Percentiles rank a stretch among this genome's conserved stretches.
These are phyloP conservation scores for Casuarina equisetifolia DNA, from an alignment of 306 rosid genomes.

Conservation along the genomic window DNA sequence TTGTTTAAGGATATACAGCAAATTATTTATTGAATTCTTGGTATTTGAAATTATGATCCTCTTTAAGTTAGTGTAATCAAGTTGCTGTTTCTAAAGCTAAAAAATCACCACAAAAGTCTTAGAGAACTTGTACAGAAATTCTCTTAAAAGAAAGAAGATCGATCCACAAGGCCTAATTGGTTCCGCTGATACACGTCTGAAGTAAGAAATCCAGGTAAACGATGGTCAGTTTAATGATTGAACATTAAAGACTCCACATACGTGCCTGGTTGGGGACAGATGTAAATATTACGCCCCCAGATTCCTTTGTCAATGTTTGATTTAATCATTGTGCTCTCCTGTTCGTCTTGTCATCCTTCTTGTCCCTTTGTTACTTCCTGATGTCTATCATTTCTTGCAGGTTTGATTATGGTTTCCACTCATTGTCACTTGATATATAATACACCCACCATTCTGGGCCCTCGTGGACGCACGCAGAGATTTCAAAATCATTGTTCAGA, in stretches of 20 bases:
- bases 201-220: too few relatives aligned
- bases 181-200: too few relatives aligned
- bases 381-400: neutral
- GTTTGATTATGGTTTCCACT: neutral
- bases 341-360: constrained; percentile 16
- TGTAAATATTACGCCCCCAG: neutral
- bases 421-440: neutral
- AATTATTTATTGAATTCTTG: too few relatives aligned
- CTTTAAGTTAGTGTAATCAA: too few relatives aligned
- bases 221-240: too few relatives aligned
- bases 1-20: too few relatives aligned
- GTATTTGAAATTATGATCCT: too few relatives aligned
- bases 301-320: neutral
- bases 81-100: too few relatives aligned
- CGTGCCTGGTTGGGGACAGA: neutral
- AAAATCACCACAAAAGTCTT: too few relatives aligned
- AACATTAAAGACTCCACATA: neutral
- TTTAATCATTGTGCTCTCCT: neutral
- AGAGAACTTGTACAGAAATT: too few relatives aligned
- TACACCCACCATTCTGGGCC: constrained; percentile 1
- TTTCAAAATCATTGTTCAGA: constrained; percentile 24
- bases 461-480: constrained; percentile 6
- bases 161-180: too few relatives aligned
- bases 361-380: constrained; percentile 5
- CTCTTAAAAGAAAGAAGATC: too few relatives aligned